Conservation (phyloP, 2,329 filamentous ascomycete genomes). For the Microcyclosporella mali region DNA sequence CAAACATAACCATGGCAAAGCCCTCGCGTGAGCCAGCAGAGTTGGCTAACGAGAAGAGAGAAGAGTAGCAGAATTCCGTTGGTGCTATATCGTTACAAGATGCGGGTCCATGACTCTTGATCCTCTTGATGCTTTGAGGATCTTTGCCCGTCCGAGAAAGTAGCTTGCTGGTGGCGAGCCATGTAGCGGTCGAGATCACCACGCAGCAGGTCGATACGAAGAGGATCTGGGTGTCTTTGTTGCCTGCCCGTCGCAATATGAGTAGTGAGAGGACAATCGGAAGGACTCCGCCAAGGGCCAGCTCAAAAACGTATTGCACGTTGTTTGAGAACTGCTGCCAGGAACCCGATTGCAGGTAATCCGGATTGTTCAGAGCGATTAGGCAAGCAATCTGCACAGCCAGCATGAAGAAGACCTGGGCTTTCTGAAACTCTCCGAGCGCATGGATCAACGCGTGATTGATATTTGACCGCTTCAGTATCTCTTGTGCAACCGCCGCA, state of each 20-base stretch:
- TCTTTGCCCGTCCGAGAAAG: too few species aligned
- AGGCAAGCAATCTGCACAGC: conserved; percentile 14
- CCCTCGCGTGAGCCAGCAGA: conserved; percentile 5
- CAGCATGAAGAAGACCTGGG: conserved; percentile 18
- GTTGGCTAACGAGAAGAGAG: too few species aligned
- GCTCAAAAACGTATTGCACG: conserved; percentile 10
- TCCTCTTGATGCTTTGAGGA: too few species aligned
- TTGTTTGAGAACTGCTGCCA: conserved; percentile 13
- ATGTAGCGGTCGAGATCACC: conserved; percentile 6
- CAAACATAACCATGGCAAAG: conserved; percentile 11
- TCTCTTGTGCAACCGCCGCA: conserved; percentile 2
- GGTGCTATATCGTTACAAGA: conserved; percentile 6
- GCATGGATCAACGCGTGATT: conserved; percentile 7
- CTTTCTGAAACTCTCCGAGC: conserved; percentile 13
- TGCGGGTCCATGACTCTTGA: neutral
- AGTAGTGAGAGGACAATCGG: conserved; percentile 12
- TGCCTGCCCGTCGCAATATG: conserved; percentile 9
- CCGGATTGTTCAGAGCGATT: conserved; percentile 11
- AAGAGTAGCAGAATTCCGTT: conserved; percentile 12
- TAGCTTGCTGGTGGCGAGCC: conserved; percentile 8
- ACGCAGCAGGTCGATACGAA: conserved; percentile 8
- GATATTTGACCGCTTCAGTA: neutral
- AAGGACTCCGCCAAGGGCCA: conserved; percentile 12
- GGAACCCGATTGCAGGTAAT: conserved; percentile 6
- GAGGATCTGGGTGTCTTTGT: conserved; percentile 7